These are phyloP conservation scores for Platanthera zijinensis DNA, from an alignment of 106 monocot genomes.

Conservation along the genomic window DNA sequence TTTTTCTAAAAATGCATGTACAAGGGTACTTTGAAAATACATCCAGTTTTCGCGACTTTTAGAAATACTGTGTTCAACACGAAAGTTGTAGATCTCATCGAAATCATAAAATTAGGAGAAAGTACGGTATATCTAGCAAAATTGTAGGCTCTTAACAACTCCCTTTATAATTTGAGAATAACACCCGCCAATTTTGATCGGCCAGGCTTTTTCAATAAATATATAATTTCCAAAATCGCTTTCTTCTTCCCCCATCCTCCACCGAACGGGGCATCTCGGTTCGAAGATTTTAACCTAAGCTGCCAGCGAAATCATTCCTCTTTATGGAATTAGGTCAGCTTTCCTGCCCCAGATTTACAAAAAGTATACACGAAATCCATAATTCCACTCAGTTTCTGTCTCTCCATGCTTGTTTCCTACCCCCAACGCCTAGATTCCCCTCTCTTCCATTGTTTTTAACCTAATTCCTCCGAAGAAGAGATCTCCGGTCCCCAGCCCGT, in stretches of 20 bases:
- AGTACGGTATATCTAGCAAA: too few species aligned
- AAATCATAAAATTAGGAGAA: too few species aligned
- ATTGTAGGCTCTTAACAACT: too few species aligned
- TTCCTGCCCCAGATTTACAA: not conserved
- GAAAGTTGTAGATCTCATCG: too few species aligned
- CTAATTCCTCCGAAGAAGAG: not conserved
- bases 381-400: not conserved
- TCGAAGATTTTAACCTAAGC: not conserved
- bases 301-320: not conserved
- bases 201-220: not conserved
- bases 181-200: not conserved
- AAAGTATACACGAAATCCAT: not conserved
- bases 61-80: too few species aligned
- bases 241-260: not conserved
- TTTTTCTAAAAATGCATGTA: too few species aligned
- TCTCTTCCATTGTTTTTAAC: not conserved
- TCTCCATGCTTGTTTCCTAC: not conserved
- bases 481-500: not conserved
- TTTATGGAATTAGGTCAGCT: not conserved
- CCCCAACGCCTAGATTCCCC: constrained; percentile 3
- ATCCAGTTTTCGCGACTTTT: too few species aligned
- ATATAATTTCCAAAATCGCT: not conserved
- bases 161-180: too few species aligned
- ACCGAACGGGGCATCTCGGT: not conserved
- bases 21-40: too few species aligned